phyloP scores from a whole-genome alignment of 1,284 basidiomycete genomes.

The Puccinia sorghi region DNA sequence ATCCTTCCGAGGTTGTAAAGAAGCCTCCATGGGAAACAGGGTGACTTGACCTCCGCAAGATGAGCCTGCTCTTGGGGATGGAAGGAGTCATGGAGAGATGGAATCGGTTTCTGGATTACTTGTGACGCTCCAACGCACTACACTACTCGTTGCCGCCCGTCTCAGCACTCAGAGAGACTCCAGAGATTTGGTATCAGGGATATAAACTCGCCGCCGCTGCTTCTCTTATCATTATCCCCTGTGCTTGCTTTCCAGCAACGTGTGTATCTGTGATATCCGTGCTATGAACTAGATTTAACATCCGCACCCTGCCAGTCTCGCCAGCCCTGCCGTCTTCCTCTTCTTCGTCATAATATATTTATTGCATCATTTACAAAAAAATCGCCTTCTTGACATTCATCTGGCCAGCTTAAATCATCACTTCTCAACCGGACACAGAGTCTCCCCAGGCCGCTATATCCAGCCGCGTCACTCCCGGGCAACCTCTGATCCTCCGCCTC shows the following conservation, averaged over 20 bases:
- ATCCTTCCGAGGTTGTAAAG: neutral
- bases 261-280: slow-evolving; percentile 13
- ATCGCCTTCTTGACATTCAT: neutral
- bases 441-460: slow-evolving; percentile 1
- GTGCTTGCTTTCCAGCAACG: neutral
- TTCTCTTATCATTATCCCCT: neutral
- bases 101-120: slow-evolving; percentile 24
- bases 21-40: slow-evolving; percentile 11
- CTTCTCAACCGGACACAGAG: neutral
- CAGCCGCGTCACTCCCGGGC: slow-evolving; percentile 14
- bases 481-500: slow-evolving; percentile 1
- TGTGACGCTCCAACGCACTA: neutral
- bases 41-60: slow-evolving; percentile 23
- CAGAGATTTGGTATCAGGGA: slow-evolving; percentile 5
- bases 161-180: slow-evolving; percentile 6
- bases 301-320: neutral
- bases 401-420: neutral
- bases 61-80: neutral
- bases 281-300: neutral
- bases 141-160: neutral
- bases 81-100: neutral
- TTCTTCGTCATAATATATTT: too few species aligned
- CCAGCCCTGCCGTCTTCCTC: too few species aligned
- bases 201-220: slow-evolving; percentile 2
- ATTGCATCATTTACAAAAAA: neutral